Percentiles rank a stretch among this genome's conserved stretches.
Conservation (phyloP, 345 rosid genomes). For the Passiflora organensis region DNA sequence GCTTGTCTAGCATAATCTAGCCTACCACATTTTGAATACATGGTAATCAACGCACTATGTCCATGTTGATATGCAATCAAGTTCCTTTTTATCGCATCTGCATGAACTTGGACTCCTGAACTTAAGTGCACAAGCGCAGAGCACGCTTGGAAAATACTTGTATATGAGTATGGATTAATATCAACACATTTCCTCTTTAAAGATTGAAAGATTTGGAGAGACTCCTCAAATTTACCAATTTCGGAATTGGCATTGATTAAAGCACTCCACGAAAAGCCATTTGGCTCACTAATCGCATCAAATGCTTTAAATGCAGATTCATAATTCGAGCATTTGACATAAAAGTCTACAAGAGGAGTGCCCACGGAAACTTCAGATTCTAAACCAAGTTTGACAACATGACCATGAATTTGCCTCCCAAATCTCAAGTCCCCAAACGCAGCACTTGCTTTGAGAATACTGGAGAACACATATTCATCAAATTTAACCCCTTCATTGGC, state of each 20-base stretch:
- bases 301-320: conserved; percentile 52
- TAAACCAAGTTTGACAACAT: conserved; percentile 51
- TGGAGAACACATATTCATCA: conserved; percentile 61
- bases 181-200: conserved; percentile 36
- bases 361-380: conserved; percentile 64
- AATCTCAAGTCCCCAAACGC: conserved; percentile 38
- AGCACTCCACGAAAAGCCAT: conserved; percentile 71
- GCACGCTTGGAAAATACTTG: conserved; percentile 70
- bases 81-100: conserved; percentile 64
- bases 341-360: conserved; percentile 72
- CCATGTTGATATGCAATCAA: conserved; percentile 50
- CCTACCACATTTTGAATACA: conserved; percentile 70
- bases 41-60: conserved; percentile 58
- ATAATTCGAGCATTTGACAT: conserved; percentile 49
- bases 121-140: conserved; percentile 53
- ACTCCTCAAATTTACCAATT: conserved; percentile 46
- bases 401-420: conserved; percentile 62
- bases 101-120: conserved; percentile 67
- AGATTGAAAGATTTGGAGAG: conserved; percentile 42
- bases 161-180: conserved; percentile 55
- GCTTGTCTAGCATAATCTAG: conserved; percentile 50
- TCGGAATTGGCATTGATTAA: conserved; percentile 59
- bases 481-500: conserved; percentile 45
- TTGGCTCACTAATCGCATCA: conserved; percentile 50
- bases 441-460: conserved; percentile 66